Evolutionary conservation across 805 yeast genomes (phyloP).

Genomic region (Yamadazyma endophytica): DNA sequence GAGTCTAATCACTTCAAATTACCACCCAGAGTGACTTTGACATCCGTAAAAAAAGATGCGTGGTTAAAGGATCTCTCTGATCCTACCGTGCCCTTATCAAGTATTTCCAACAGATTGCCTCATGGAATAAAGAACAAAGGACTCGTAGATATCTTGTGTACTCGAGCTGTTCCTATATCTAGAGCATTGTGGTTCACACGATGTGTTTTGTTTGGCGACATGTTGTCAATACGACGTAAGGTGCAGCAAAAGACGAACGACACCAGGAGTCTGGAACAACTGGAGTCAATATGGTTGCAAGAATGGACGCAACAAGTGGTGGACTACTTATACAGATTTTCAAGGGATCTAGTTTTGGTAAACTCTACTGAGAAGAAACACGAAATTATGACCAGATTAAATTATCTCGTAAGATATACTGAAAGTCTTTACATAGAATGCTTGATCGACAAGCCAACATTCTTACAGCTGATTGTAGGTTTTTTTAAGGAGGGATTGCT

Average conservation of each 20-base stretch:
- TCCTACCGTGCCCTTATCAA: conserved; percentile 58
- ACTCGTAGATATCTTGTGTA: conserved; percentile 68
- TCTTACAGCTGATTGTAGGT: conserved; percentile 61
- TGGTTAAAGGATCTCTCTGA: conserved; percentile 84
- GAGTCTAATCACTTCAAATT: conserved; percentile 54
- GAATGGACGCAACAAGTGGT: conserved; percentile 90
- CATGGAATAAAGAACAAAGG: conserved; percentile 80
- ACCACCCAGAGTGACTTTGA: conserved; percentile 86
- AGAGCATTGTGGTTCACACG: conserved; percentile 90
- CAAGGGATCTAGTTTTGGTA: conserved; percentile 34
- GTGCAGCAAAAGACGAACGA: conserved; percentile 15
- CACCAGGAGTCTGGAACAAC: conserved; percentile 13
- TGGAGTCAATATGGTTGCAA: conserved; percentile 64
- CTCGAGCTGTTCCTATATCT: conserved; percentile 64
- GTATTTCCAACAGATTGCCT: conserved; percentile 75
- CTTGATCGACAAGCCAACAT: conserved; percentile 56
- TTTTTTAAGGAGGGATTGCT: conserved; percentile 41
- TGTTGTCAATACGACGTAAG: conserved; percentile 28
- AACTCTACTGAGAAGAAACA: conserved; percentile 25
- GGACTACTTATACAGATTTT: conserved; percentile 50
- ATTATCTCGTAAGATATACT: conserved; percentile 56
- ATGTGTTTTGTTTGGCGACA: conserved; percentile 79
- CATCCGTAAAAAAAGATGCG: conserved; percentile 77
- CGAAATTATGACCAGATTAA: conserved; percentile 47
- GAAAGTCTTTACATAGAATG: conserved; percentile 67